Evolutionary conservation across 2,329 filamentous ascomycete species (phyloP).

Genomic region (Nigrograna mackinnonii): DNA sequence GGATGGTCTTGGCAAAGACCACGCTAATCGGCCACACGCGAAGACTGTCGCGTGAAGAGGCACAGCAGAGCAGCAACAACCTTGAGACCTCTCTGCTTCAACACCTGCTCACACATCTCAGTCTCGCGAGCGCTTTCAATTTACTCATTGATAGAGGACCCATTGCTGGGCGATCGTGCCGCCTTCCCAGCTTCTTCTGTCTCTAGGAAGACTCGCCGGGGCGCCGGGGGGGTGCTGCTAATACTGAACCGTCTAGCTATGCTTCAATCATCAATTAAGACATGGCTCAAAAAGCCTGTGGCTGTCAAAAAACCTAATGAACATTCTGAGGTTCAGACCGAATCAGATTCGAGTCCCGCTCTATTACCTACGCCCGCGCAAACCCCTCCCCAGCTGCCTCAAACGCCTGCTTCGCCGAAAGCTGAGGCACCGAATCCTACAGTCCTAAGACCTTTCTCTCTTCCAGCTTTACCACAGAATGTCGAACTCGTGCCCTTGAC

Average conservation of each 20-base stretch:
- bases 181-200: too few relatives aligned
- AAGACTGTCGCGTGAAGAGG: not conserved
- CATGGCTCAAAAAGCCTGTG: slow-evolving; percentile 52
- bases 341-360: slow-evolving; percentile 2
- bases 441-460: slow-evolving; percentile 23
- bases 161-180: too few relatives aligned
- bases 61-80: too few relatives aligned
- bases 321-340: slow-evolving; percentile 16
- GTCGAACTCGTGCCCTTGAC: slow-evolving; percentile 58
- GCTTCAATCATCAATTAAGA: slow-evolving; percentile 50
- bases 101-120: too few relatives aligned
- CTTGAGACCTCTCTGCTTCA: too few relatives aligned
- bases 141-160: too few relatives aligned
- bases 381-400: not conserved
- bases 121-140: too few relatives aligned
- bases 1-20: not conserved
- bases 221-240: too few relatives aligned
- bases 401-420: not conserved
- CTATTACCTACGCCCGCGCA: too few relatives aligned
- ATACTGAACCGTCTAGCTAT: too few relatives aligned
- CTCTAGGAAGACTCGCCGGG: too few relatives aligned
- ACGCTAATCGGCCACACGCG: not conserved
- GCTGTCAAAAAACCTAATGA: too few relatives aligned
- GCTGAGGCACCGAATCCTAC: slow-evolving; percentile 1
- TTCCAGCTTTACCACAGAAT: slow-evolving; percentile 48